Evolutionary conservation across 192 early-diverging fungal genomes (phyloP).

Genomic region (Podila horticola): DNA sequence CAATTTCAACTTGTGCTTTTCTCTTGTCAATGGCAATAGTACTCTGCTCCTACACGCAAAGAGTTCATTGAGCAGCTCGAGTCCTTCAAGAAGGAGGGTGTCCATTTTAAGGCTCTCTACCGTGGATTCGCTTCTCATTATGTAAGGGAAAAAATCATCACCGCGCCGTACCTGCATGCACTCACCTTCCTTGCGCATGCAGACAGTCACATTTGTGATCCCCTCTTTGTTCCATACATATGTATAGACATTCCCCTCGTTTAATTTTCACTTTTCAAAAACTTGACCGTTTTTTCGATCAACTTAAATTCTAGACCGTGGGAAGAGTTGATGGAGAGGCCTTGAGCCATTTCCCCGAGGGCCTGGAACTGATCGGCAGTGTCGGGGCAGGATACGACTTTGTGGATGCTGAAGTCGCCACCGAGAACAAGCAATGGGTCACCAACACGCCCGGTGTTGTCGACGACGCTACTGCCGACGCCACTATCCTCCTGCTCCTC

Average conservation of each 20-base stretch:
- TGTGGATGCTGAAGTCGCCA: constrained; percentile 40
- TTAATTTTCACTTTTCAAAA: too few species aligned
- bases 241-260: too few species aligned
- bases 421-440: constrained; percentile 33
- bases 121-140: constrained; percentile 45
- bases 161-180: neutral
- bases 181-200: too few species aligned
- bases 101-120: constrained; percentile 40
- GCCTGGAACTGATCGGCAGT: constrained; percentile 23
- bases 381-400: constrained; percentile 50
- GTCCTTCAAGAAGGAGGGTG: constrained; percentile 23
- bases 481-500: constrained; percentile 37
- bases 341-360: constrained; percentile 38
- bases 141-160: constrained; percentile 10
- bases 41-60: constrained; percentile 28
- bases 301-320: constrained; percentile 17
- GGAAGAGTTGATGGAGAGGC: constrained; percentile 51
- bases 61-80: constrained; percentile 30
- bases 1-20: too few species aligned
- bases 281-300: neutral
- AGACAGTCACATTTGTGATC: too few species aligned
- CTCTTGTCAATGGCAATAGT: constrained; percentile 4
- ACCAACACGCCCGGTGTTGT: constrained; percentile 48
- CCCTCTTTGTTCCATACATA: too few species aligned
- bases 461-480: constrained; percentile 40